Conservation (phyloP, 495 filamentous ascomycete genomes). For the Aspergillus biplanus region DNA sequence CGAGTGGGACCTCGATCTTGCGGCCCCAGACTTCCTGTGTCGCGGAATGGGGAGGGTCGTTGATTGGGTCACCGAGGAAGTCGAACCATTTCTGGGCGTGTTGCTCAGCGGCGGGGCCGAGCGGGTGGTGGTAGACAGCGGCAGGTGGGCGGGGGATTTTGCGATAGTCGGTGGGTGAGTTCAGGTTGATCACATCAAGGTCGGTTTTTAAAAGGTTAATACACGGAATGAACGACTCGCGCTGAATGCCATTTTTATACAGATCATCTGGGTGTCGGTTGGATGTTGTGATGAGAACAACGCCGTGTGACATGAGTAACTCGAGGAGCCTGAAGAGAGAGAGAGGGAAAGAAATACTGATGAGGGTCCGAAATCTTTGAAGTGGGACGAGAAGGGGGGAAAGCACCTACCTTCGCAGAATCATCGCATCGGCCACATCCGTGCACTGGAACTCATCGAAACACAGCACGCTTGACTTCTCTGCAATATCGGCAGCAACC, state of each 20-base stretch:
- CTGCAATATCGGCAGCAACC: constrained; percentile 89
- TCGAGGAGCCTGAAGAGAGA: constrained; percentile 68
- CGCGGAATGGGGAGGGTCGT: constrained; percentile 74
- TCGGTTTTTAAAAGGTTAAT: constrained; percentile 86
- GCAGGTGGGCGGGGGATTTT: constrained; percentile 93
- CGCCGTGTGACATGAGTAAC: constrained; percentile 90
- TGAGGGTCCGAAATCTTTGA: not conserved
- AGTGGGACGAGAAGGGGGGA: not conserved
- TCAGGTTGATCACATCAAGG: constrained; percentile 87
- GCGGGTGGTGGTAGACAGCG: constrained; percentile 87
- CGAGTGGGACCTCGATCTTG: constrained; percentile 81
- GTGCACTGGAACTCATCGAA: constrained; percentile 99
- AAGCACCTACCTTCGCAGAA: constrained; percentile 67
- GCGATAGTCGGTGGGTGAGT: constrained; percentile 95
- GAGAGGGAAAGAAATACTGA: not conserved
- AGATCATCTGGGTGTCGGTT: constrained; percentile 95
- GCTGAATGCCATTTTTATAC: constrained; percentile 97
- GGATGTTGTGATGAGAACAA: constrained; percentile 93
- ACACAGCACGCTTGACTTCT: constrained; percentile 82
- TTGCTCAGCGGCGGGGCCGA: constrained; percentile 72
- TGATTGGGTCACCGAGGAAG: constrained; percentile 82
- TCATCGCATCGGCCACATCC: constrained; percentile 99
- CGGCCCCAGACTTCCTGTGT: constrained; percentile 93
- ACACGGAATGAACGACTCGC: constrained; percentile 91
- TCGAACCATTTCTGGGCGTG: constrained; percentile 95